These are phyloP conservation scores for Ophiobolus disseminans DNA, from an alignment of 2,329 filamentous ascomycete species.

Conservation along the genomic window DNA sequence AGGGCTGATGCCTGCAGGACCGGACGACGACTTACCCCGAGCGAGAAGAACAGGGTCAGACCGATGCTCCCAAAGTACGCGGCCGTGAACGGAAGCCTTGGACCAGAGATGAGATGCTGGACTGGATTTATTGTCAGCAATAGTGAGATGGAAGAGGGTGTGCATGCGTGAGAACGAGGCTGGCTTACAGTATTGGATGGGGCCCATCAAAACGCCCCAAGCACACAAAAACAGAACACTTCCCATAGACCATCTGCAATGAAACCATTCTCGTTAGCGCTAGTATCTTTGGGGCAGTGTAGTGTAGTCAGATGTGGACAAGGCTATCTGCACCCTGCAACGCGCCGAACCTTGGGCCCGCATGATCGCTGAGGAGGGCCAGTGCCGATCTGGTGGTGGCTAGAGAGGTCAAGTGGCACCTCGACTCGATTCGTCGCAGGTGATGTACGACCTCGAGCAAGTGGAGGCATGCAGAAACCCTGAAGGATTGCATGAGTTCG, in stretches of 20 bases:
- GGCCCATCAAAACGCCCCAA: conserved; percentile 92
- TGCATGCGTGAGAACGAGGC: conserved; percentile 20
- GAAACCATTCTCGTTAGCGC: conserved; percentile 47
- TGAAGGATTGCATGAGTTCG: conserved; percentile 37
- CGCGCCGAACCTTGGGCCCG: conserved; percentile 48
- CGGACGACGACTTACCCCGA: conserved; percentile 74
- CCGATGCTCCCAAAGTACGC: conserved; percentile 94
- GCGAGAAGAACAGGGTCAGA: conserved; percentile 87
- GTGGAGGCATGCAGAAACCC: conserved; percentile 15
- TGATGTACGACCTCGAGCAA: conserved; percentile 17
- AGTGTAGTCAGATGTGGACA: conserved; percentile 39
- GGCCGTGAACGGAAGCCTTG: conserved; percentile 88
- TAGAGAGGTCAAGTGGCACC: conserved; percentile 46
- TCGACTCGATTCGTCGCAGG: conserved; percentile 28
- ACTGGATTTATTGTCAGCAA: conserved; percentile 49
- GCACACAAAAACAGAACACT: conserved; percentile 88
- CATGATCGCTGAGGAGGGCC: conserved; percentile 50
- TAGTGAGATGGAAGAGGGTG: conserved; percentile 10
- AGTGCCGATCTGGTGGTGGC: conserved; percentile 45
- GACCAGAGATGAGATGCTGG: conserved; percentile 81
- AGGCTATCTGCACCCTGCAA: conserved; percentile 43
- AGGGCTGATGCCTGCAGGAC: conserved; percentile 26
- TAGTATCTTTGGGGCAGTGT: conserved; percentile 27
- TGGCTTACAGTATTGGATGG: conserved; percentile 73
- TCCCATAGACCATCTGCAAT: conserved; percentile 87